Conservation (phyloP, 345 rosid species). For the Syzygium aqueum region DNA sequence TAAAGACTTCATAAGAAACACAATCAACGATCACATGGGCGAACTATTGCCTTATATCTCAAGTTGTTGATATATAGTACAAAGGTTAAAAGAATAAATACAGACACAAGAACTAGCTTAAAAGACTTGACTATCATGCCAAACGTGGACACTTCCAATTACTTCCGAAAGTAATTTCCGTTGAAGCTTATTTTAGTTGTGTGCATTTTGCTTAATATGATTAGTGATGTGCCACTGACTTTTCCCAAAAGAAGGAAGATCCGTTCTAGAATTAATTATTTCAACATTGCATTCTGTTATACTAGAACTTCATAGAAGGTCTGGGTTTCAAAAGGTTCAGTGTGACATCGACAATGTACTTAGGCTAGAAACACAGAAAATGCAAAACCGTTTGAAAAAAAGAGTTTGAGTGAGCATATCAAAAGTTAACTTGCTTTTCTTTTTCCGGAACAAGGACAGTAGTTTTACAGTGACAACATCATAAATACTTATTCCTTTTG, state of each 20-base stretch:
- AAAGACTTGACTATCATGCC: neutral
- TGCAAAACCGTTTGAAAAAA: neutral
- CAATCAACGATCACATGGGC: neutral
- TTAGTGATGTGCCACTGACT: neutral
- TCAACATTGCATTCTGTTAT: neutral
- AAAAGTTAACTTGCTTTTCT: too few species aligned
- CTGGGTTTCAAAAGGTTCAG: constrained; percentile 16
- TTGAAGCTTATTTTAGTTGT: neutral
- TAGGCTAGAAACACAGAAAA: neutral
- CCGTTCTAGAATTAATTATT: neutral
- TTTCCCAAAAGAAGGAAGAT: neutral
- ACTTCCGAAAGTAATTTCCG: neutral
- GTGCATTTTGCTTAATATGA: neutral
- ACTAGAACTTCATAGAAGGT: neutral
- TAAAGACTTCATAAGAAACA: neutral
- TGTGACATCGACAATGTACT: neutral
- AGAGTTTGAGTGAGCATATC: neutral
- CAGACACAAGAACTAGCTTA: neutral
- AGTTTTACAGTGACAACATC: too few species aligned
- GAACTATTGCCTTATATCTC: neutral
- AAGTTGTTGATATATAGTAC: neutral
- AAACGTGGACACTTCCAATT: neutral
- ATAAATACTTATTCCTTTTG: too few species aligned
- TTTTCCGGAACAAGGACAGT: too few species aligned
- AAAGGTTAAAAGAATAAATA: neutral